Evolutionary conservation across 805 yeast genomes (phyloP), one percentile per base, ranked within the genome.

Genomic region (Zygosaccharomyces siamensis): DNA sequence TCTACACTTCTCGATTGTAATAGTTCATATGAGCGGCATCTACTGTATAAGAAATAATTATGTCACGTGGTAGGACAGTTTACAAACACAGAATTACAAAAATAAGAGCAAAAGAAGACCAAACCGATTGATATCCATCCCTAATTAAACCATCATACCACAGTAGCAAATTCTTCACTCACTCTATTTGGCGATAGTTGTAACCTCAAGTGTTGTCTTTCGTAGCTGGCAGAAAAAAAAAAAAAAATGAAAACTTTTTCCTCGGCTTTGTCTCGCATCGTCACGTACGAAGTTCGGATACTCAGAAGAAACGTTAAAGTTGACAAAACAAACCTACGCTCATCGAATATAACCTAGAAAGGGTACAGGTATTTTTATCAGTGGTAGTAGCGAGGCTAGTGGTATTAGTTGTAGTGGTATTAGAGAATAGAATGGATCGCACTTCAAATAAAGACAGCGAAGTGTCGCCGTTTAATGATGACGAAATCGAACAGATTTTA

Each of bases 401-500:
- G 11, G 11, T 26, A 26, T 26, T 26, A 26, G 11, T 26, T 10
- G 2, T 26, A 26, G 28, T 26, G 11, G 28, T 8, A 26, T 26
- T 3, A 26, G 12, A 26, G 21, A 39, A 21, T 21, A 27, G 27
- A 30, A 40, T 40, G 44, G 36, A 40, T 8, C 44, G 37, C 16
- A 18, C 11, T 24, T 12, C 44, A 18, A 33, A n/a, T 20, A 40
- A 40, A 33, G 44, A 40, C 16, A 33, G 35, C 6, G 44, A 26
- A 10, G 36, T 40, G 14, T 56, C 58, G 10, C 43, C 49, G 20
- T 43, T 62, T 20, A 59, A 61, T 47, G 63, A 61, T 42, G 62
- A 60, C 3, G 65, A 61, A 28, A 50, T 62, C n/a, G 63, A 59
- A 23, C 56, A 59, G 30, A 53, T 59, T 10, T 33, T 59, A 31